Conservation (phyloP, 495 filamentous ascomycete species). For the Aspergillus asperescens region DNA sequence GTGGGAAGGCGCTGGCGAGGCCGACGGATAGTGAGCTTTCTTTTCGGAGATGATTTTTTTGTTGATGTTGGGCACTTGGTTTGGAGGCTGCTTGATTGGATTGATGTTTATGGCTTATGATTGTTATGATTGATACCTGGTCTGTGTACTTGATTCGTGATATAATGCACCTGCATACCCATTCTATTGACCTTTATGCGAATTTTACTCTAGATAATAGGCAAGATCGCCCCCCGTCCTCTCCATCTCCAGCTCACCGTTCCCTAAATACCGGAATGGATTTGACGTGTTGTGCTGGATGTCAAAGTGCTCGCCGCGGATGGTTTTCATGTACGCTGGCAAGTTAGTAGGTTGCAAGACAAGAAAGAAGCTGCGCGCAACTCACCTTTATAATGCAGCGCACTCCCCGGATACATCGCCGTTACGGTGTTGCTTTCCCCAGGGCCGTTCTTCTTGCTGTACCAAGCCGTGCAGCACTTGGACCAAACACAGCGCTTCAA, state of each 20-base stretch:
- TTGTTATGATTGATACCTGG: not conserved
- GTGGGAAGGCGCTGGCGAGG: constrained; percentile 21
- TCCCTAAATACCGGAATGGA: constrained; percentile 44
- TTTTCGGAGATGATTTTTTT: constrained; percentile 3
- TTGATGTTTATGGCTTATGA: not conserved
- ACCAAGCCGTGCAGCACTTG: constrained; percentile 42
- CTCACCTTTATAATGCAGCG: constrained; percentile 40
- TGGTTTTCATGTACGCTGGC: constrained; percentile 11
- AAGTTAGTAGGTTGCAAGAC: not conserved
- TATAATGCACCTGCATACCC: no score
- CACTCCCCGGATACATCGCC: constrained; percentile 40
- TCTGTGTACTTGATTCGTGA: not conserved
- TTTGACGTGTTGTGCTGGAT: constrained; percentile 40
- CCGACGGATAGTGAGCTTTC: constrained; percentile 11
- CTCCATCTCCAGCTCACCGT: constrained; percentile 27
- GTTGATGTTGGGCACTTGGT: not conserved
- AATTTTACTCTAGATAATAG: constrained; percentile 5
- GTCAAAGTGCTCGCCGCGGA: constrained; percentile 42
- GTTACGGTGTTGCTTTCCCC: constrained; percentile 26
- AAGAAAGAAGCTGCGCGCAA: not conserved
- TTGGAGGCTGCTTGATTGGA: not conserved
- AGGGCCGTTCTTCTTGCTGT: constrained; percentile 32
- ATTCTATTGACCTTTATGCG: no score
- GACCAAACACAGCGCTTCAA: constrained; percentile 42
- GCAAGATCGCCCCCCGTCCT: not conserved